Evolutionary conservation across 75 land plant genomes (phyloP), one percentile per base, ranked within the genome.

Genomic region (Cupressus sempervirens): DNA sequence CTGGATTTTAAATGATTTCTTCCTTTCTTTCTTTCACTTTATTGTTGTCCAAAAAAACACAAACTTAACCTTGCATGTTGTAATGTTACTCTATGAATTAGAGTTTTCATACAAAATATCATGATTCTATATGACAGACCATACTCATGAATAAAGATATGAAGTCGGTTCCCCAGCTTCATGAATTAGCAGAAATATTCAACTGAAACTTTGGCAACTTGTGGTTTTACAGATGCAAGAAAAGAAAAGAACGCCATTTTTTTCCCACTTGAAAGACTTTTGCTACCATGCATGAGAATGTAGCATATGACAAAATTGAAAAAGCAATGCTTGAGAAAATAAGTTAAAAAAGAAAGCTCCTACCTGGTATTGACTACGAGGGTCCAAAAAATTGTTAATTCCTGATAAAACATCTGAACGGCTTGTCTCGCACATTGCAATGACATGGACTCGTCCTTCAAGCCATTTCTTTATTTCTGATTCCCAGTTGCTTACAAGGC

Each of bases 401-500:
- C 97, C 94, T 82, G 91, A 91, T 14, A 98, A 32, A 84, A 96
- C 99, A 92, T 98, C 99, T 45, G 95, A 93, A 41, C 96, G 88
- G 29, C 92, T 91, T 82, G 94, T 91, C 89, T 98, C 99, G 91
- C 99, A 98, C 15, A 98, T 86, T 80, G 99, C 91, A 86, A 98
- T 84, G 20, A 98, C 88, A 9, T 86, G 86, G 36, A 96, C 89
- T 88, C 91, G 89, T 83, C 87, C 91, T 56, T 91, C 94, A 86
- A 98, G 88, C 99, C 99, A 98, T 85, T 98, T 98, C 26, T 89
- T 88, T 70, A 98, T 96, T 88, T 98, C 99, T 83, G 96, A 94
- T 62, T 98, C 99, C 99, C 99, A 98, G 81, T 98, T 98, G 85
- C 99, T 93, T 36, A 98, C 99, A 72, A 98, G 94, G 84, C 99